phyloP scores from a whole-genome alignment of 805 yeast genomes.

The Blastobotrys robertii region DNA sequence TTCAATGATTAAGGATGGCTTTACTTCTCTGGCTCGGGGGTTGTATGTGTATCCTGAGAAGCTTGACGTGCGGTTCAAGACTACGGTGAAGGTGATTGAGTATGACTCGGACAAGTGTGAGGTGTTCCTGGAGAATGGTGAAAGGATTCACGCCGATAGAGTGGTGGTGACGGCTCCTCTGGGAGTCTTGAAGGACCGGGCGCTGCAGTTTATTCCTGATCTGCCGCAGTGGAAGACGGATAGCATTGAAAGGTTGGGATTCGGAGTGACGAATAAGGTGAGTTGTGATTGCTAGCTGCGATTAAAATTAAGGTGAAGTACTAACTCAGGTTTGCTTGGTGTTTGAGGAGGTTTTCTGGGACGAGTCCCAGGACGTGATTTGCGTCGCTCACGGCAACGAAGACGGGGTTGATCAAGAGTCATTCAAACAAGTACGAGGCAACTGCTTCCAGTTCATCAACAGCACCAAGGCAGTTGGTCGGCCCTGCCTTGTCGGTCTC shows the following conservation, averaged over 20 bases:
- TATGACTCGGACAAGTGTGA: constrained; percentile 27
- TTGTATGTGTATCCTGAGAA: constrained; percentile 29
- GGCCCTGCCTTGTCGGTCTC: constrained; percentile 31
- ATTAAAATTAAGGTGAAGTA: neutral
- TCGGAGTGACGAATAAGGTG: constrained; percentile 32
- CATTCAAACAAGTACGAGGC: constrained; percentile 25
- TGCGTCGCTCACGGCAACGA: constrained; percentile 23
- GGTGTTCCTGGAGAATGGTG: constrained; percentile 31
- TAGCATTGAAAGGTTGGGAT: constrained; percentile 31
- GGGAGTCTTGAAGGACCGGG: constrained; percentile 31
- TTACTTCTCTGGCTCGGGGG: constrained; percentile 28
- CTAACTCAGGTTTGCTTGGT: constrained; percentile 23
- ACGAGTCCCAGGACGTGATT: constrained; percentile 23
- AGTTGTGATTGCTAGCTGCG: too few relatives aligned
- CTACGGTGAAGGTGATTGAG: constrained; percentile 30
- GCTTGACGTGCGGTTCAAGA: constrained; percentile 32
- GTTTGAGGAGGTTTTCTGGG: constrained; percentile 33
- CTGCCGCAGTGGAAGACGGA: constrained; percentile 33
- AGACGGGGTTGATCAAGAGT: constrained; percentile 11
- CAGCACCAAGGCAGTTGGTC: constrained; percentile 26
- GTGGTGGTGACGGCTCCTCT: constrained; percentile 32
- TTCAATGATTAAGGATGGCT: constrained; percentile 30
- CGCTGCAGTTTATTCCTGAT: constrained; percentile 33
- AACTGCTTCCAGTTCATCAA: constrained; percentile 32
- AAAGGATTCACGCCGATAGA: constrained; percentile 31